A percentile compares a stretch with the other conserved stretches of the same genome.
Conservation (phyloP, 1,284 basidiomycete genomes). For the Naganishia albida region DNA sequence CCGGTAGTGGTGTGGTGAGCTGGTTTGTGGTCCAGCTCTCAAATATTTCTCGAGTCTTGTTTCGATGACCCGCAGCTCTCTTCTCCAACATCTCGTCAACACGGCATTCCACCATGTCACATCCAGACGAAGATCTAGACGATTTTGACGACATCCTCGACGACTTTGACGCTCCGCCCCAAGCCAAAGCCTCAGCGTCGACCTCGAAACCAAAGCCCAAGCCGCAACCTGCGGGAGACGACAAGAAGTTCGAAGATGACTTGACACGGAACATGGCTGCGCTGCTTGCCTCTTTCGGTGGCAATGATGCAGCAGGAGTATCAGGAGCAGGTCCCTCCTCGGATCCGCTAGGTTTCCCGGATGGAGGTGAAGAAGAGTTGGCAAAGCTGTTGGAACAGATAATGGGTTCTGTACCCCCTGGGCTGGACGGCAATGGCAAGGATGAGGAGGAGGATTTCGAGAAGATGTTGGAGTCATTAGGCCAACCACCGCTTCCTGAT, state of each 20-base stretch:
- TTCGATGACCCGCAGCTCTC: background rate
- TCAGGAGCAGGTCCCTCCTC: background rate
- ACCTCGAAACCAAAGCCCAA: slow-evolving; percentile 6
- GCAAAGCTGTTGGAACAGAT: slow-evolving; percentile 74
- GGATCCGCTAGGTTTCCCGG: slow-evolving; percentile 38
- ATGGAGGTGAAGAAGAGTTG: slow-evolving; percentile 57
- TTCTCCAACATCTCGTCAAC: background rate
- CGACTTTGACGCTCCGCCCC: slow-evolving; percentile 7
- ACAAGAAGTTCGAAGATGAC: slow-evolving; percentile 12
- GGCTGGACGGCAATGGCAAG: slow-evolving; percentile 40
- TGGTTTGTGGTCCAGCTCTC: no score
- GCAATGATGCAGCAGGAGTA: slow-evolving; percentile 1
- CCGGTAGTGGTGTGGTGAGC: background rate
- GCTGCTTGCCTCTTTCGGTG: slow-evolving; percentile 6
- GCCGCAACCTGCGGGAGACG: background rate
- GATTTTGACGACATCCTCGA: slow-evolving; percentile 30
- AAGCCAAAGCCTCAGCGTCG: background rate
- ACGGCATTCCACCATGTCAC: background rate
- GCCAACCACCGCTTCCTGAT: background rate
- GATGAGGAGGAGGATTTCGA: slow-evolving; percentile 43
- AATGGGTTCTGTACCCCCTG: slow-evolving; percentile 60
- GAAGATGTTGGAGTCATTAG: background rate
- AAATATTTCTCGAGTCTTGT: no score
- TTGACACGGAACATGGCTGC: slow-evolving; percentile 15
- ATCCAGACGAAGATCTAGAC: slow-evolving; percentile 27